Percentiles rank a stretch among this genome's conserved stretches.
These are phyloP conservation scores for Citrullus colocynthis DNA, from an alignment of 306 rosid genomes.

Conservation along the genomic window DNA sequence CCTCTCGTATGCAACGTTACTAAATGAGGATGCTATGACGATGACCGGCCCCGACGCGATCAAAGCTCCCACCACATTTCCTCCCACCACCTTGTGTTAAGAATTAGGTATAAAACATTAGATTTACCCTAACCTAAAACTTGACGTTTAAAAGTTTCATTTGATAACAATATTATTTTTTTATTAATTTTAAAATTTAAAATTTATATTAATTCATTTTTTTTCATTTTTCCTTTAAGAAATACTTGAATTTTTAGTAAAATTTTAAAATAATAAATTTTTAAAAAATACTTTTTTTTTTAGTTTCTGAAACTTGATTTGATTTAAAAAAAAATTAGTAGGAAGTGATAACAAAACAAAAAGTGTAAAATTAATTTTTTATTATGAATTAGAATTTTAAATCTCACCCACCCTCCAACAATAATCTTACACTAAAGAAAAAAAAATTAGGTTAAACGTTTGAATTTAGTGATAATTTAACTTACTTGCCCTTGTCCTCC, in stretches of 20 bases:
- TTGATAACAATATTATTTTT: no score
- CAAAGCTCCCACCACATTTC: slow-evolving; percentile 17
- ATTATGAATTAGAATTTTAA: background rate
- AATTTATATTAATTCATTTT: no score
- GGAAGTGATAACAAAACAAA: no score
- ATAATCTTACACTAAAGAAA: background rate
- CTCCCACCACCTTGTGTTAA: slow-evolving; percentile 6
- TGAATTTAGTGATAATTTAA: background rate
- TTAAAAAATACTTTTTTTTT: no score
- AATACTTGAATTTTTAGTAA: no score
- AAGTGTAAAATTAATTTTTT: no score
- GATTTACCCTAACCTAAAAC: background rate
- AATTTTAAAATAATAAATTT: no score
- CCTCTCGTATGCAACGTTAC: slow-evolving; percentile 14
- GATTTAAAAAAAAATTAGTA: no score
- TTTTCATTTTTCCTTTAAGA: no score
- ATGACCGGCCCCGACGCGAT: slow-evolving; percentile 11
- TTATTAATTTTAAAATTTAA: no score
- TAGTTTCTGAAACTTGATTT: no score
- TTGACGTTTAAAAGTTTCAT: no score
- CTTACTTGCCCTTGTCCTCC: slow-evolving; percentile 13
- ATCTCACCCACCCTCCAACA: background rate
- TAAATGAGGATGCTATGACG: slow-evolving; percentile 12
- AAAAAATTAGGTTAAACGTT: background rate
- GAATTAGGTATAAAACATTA: background rate